A percentile compares a stretch with the other conserved stretches of the same genome.
These are phyloP conservation scores for Ceratobasidium sp. DNA, from an alignment of 1,284 basidiomycete genomes.

Conservation along the genomic window DNA sequence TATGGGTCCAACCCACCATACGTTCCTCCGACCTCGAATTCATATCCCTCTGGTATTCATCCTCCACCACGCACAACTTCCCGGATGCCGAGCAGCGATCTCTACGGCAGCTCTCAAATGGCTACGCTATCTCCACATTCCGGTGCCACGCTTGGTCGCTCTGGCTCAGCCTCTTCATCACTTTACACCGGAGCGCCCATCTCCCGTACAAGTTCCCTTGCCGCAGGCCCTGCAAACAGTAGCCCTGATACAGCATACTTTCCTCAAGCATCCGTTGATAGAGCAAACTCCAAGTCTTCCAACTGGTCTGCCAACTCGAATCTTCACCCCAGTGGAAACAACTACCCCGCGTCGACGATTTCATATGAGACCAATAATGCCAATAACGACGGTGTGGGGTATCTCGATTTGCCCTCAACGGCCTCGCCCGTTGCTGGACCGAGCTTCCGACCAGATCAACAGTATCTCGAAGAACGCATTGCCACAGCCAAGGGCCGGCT, in stretches of 20 bases:
- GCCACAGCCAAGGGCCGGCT: conserved; percentile 42
- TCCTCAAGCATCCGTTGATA: not conserved
- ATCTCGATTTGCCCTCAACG: conserved; percentile 19
- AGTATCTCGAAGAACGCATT: conserved; percentile 54
- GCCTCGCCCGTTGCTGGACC: conserved; percentile 40
- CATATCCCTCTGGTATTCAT: not conserved
- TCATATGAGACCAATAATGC: conserved; percentile 2
- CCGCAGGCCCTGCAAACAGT: not conserved
- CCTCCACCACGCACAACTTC: conserved; percentile 25
- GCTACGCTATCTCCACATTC: conserved; percentile 1
- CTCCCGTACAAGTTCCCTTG: not conserved
- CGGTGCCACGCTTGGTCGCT: conserved; percentile 12
- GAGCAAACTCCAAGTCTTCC: conserved; percentile 28
- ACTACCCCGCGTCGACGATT: not conserved
- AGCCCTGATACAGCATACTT: conserved; percentile 8
- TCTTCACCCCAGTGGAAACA: not conserved
- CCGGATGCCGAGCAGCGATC: conserved; percentile 5
- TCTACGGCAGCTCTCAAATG: not conserved
- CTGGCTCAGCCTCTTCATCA: conserved; percentile 17
- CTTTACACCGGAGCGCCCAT: not conserved
- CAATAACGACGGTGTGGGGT: conserved; percentile 3
- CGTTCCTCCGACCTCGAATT: not conserved
- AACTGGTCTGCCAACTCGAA: conserved; percentile 30
- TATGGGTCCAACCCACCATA: conserved; percentile 11
- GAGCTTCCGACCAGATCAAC: conserved; percentile 52